Conservation (phyloP, 768 basidiomycete species). For the Rhodotorula kratochvilovae region DNA sequence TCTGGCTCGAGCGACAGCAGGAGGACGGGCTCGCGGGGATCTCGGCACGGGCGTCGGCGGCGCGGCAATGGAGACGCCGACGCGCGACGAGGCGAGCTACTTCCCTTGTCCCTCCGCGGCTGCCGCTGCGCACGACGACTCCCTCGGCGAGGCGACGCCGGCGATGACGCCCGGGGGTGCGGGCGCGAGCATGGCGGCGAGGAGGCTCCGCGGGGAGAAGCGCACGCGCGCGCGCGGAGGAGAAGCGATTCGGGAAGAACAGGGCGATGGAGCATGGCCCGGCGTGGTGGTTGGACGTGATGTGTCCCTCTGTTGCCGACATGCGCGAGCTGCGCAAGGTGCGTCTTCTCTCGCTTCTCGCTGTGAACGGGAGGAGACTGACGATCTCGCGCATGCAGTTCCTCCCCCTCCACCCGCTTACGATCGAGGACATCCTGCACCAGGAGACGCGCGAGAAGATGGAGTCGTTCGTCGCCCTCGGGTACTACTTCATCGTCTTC, state of each 20-base stretch:
- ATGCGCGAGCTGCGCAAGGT: slow-evolving; percentile 80
- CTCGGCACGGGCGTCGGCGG: slow-evolving; percentile 20
- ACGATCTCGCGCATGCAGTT: slow-evolving; percentile 53
- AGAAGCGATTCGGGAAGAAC: slow-evolving; percentile 33
- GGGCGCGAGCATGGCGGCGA: slow-evolving; percentile 8
- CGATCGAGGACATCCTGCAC: slow-evolving; percentile 86
- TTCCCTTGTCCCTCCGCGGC: slow-evolving; percentile 14
- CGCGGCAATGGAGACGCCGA: background rate
- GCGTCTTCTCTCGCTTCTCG: slow-evolving; percentile 36
- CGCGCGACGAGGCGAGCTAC: slow-evolving; percentile 20
- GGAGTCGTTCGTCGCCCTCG: slow-evolving; percentile 74
- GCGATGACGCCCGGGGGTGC: slow-evolving; percentile 15
- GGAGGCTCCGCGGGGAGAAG: slow-evolving; percentile 29
- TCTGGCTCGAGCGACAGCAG: slow-evolving; percentile 40
- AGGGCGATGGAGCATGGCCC: slow-evolving; percentile 42
- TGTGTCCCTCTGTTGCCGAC: slow-evolving; percentile 81
- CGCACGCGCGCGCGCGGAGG: slow-evolving; percentile 28
- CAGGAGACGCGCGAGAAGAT: slow-evolving; percentile 89
- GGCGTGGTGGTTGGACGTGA: slow-evolving; percentile 87
- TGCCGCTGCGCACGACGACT: background rate
- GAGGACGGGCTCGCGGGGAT: slow-evolving; percentile 37
- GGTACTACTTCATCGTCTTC: slow-evolving; percentile 87
- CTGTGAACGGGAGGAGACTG: background rate
- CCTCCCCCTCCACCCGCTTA: slow-evolving; percentile 82
- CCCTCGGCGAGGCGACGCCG: background rate